Evolutionary conservation across 208 protist species (phyloP), one percentile per base, ranked within the genome.

Genomic region (Crithidia thermophila): DNA sequence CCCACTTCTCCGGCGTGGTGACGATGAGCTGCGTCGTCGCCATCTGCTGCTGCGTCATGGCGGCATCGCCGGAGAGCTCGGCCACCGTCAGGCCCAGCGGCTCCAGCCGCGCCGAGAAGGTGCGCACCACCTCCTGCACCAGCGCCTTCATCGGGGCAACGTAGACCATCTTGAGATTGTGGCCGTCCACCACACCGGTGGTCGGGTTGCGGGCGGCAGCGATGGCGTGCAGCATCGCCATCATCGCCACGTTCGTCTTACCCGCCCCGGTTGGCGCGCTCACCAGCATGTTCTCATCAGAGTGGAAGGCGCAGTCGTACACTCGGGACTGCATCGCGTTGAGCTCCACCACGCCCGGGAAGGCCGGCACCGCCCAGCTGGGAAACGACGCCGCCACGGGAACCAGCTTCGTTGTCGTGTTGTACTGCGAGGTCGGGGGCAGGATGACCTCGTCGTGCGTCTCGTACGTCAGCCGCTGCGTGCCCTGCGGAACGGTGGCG

Each of bases 61-160:
- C 74, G 25, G 84, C 74, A 80, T 99, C 99, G 57, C 99, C 99
- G 37, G 98, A 99, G 4, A 99, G 88, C 83, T 99, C 99, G 21
- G 84, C 72, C 6, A 99, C 97, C 16, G 67, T 90, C 28, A 99
- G 87, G 21, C 97, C 98, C 36, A 98, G 96, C n/a, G 75, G 73
- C 57, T 86, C 74, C 14, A 99, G 83, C 8, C 98, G 80, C 52
- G 83, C 71, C 0, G 70, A 84, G 59, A 99, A 99, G 53, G 98
- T 99, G 14, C 80, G 77, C 33, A 99, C 98, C 61, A 99, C 98
- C 80, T 99, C 99, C 71, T 99, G 95, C 33, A 99, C 99, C 3
- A 99, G 84, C 16, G 99, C 98, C 82, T 99, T 99, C 99, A 99
- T 99, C 6, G 99, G 99, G 0, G 99, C 99, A 23, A 99, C 89